Percentiles rank a stretch among this genome's conserved stretches.
Conservation (phyloP, 257 asterid species). For the Solanum piurae region DNA sequence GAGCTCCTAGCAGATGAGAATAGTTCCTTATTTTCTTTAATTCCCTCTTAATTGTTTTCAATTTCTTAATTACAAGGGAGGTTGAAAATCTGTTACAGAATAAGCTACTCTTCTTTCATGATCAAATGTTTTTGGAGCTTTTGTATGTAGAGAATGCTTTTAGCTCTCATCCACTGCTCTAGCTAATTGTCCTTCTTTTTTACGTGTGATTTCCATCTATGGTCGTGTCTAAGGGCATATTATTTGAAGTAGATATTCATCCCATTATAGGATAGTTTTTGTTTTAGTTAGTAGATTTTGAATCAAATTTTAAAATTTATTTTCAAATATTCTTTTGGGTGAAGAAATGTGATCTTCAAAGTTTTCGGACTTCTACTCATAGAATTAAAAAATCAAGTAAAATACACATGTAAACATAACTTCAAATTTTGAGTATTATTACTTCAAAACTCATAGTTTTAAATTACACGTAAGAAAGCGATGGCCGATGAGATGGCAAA, state of each 20-base stretch:
- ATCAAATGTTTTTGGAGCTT: background rate
- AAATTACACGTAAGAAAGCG: background rate
- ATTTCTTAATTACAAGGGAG: background rate
- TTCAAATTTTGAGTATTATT: background rate
- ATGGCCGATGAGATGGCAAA: background rate
- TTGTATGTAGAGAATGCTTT: background rate
- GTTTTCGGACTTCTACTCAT: too few species aligned
- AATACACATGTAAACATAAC: background rate
- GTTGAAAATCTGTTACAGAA: background rate
- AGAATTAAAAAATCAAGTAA: background rate
- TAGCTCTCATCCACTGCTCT: background rate
- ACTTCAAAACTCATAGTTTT: background rate
- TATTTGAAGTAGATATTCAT: background rate
- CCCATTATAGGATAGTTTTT: background rate
- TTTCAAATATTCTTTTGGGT: too few species aligned
- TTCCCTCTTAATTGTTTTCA: background rate
- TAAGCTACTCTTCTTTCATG: background rate
- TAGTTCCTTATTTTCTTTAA: background rate
- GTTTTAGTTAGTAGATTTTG: background rate
- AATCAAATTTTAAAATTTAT: background rate
- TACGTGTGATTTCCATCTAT: background rate
- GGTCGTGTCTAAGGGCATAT: background rate
- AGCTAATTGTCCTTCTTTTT: background rate
- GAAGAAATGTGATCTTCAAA: too few species aligned
- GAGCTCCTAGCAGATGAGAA: background rate